Evolutionary conservation across 108 stramenopile genomes (phyloP).

Genomic region (Nannochloropsis salina): DNA sequence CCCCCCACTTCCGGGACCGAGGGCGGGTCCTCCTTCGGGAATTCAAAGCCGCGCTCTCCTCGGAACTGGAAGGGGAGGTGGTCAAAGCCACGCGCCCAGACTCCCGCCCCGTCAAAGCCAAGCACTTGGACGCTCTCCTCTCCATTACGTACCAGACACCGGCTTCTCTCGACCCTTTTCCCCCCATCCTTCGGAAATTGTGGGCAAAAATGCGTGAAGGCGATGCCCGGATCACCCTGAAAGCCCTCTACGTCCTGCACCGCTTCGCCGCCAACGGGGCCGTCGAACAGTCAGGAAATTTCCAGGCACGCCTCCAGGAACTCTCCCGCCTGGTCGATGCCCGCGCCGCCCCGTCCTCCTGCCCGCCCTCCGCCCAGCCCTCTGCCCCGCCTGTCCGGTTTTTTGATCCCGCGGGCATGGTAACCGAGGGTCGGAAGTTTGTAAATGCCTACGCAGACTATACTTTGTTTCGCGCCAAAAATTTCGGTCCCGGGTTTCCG

Average conservation of each 20-base stretch:
- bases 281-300: slow-evolving; percentile 65
- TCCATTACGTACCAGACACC: slow-evolving; percentile 83
- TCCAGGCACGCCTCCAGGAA: slow-evolving; percentile 57
- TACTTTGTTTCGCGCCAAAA: neutral
- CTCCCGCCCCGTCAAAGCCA: slow-evolving; percentile 74
- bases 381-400: neutral
- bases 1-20: neutral
- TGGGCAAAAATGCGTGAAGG: slow-evolving; percentile 86
- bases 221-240: slow-evolving; percentile 65
- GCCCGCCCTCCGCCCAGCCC: neutral
- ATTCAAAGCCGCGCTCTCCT: neutral
- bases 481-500: neutral
- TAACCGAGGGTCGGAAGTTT: neutral
- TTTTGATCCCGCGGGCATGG: neutral
- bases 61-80: slow-evolving; percentile 39
- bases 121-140: slow-evolving; percentile 77
- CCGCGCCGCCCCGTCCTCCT: neutral
- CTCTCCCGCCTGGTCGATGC: slow-evolving; percentile 32
- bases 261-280: slow-evolving; percentile 74
- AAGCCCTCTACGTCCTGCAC: slow-evolving; percentile 77
- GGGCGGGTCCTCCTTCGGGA: neutral
- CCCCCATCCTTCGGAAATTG: slow-evolving; percentile 74
- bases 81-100: slow-evolving; percentile 78
- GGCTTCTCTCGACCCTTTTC: slow-evolving; percentile 75
- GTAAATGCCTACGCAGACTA: neutral